Evolutionary conservation across 345 rosid species (phyloP).

Genomic region (Mallotus nudiflorus): DNA sequence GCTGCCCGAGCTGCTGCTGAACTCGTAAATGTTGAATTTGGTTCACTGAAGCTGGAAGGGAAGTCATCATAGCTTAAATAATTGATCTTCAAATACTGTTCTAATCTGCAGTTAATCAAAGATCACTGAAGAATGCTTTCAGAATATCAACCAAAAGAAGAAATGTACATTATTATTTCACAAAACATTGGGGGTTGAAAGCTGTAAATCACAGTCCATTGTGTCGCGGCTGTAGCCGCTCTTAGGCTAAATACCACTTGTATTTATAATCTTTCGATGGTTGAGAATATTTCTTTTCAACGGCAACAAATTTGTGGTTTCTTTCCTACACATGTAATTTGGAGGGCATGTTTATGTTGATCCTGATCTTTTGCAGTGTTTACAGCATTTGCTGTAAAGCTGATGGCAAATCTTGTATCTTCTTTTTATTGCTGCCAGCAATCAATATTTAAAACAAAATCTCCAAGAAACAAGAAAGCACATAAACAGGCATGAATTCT

Average conservation of each 20-base stretch:
- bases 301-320: not conserved
- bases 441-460: too few relatives aligned
- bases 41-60: constrained; percentile 38
- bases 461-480: too few relatives aligned
- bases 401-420: too few relatives aligned
- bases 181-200: not conserved
- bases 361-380: too few relatives aligned
- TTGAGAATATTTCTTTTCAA: not conserved
- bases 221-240: not conserved
- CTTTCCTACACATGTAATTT: not conserved
- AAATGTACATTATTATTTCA: not conserved
- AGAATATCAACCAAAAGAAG: not conserved
- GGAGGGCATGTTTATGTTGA: not conserved
- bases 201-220: too few relatives aligned
- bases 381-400: too few relatives aligned
- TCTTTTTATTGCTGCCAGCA: too few relatives aligned
- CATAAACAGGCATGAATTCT: too few relatives aligned
- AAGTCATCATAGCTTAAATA: constrained; percentile 26
- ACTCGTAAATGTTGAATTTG: constrained; percentile 57
- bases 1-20: constrained; percentile 89
- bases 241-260: not conserved
- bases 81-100: not conserved
- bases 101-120: not conserved
- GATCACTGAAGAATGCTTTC: constrained; percentile 3
- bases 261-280: not conserved